These are phyloP conservation scores for Gnaphalium uliginosum DNA, from an alignment of 129 eudicot genomes.

Conservation along the genomic window DNA sequence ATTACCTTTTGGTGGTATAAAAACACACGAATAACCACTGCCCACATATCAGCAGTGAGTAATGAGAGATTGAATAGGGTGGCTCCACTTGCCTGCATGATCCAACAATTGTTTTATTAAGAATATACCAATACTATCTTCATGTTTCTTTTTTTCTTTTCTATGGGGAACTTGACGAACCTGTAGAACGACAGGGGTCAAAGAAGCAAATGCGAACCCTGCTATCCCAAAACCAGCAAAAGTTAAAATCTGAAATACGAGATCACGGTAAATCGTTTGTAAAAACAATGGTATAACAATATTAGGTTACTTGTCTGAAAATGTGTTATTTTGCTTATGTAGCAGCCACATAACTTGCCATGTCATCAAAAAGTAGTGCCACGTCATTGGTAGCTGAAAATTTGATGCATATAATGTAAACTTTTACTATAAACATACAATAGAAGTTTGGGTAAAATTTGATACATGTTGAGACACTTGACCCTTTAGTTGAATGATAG, in stretches of 20 bases:
- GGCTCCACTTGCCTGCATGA: constrained; percentile 75
- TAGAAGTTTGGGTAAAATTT: too few species aligned
- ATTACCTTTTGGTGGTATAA: constrained; percentile 77
- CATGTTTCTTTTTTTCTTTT: neutral
- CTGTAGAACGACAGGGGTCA: constrained; percentile 78
- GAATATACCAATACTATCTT: neutral
- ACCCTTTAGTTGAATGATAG: too few species aligned
- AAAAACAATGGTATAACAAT: too few species aligned
- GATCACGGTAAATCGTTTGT: too few species aligned
- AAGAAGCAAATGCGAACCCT: constrained; percentile 51
- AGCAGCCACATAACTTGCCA: too few species aligned
- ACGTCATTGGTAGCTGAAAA: too few species aligned
- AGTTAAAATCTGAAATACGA: constrained; percentile 51
- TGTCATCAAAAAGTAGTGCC: too few species aligned
- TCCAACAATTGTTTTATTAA: neutral
- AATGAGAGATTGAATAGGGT: constrained; percentile 84
- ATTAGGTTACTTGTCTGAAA: too few species aligned
- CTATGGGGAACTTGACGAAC: constrained; percentile 32
- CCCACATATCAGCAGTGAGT: constrained; percentile 97
- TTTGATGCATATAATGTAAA: too few species aligned
- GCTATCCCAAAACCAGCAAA: constrained; percentile 64
- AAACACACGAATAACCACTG: constrained; percentile 70
- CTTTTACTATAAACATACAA: too few species aligned
- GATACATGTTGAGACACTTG: too few species aligned
- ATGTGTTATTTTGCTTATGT: too few species aligned